phyloP scores from a whole-genome alignment of 2,329 filamentous ascomycete species.

The Fusarium austroafricanum region DNA sequence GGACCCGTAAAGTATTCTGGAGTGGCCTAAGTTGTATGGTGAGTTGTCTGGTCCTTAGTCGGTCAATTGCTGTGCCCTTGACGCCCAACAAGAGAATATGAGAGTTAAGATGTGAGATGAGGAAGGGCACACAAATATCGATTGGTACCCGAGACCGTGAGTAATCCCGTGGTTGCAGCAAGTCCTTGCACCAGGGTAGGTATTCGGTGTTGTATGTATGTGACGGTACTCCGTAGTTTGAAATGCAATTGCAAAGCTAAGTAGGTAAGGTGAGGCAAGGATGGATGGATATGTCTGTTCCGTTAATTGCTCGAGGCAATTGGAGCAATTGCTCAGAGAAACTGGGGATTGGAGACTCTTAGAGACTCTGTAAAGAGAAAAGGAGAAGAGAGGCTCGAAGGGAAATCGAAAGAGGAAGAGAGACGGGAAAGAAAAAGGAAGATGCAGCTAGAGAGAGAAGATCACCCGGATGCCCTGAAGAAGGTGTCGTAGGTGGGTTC shows the following conservation, averaged over 20 bases:
- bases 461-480: slow-evolving; percentile 22
- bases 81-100: slow-evolving; percentile 29
- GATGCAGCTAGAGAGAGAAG: slow-evolving; percentile 28
- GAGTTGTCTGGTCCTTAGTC: slow-evolving; percentile 37
- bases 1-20: slow-evolving; percentile 6
- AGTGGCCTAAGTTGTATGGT: slow-evolving; percentile 27
- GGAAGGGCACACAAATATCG: slow-evolving; percentile 24
- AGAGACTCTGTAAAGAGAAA: slow-evolving; percentile 21
- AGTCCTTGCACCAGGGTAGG: slow-evolving; percentile 6
- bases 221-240: neutral
- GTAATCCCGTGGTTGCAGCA: slow-evolving; percentile 17
- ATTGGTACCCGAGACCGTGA: slow-evolving; percentile 24
- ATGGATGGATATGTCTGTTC: slow-evolving; percentile 5
- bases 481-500: slow-evolving; percentile 30
- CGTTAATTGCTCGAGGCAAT: slow-evolving; percentile 22
- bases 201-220: slow-evolving; percentile 1
- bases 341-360: slow-evolving; percentile 23
- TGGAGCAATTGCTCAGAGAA: slow-evolving; percentile 30
- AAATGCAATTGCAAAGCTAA: slow-evolving; percentile 16
- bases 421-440: slow-evolving; percentile 14
- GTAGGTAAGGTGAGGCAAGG: slow-evolving; percentile 3
- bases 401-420: slow-evolving; percentile 20
- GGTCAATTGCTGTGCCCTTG: slow-evolving; percentile 36
- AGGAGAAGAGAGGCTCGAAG: slow-evolving; percentile 19
- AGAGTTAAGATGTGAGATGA: slow-evolving; percentile 18